Conservation (phyloP, 352 stramenopile species). For the Paralagenidium karlingii region DNA sequence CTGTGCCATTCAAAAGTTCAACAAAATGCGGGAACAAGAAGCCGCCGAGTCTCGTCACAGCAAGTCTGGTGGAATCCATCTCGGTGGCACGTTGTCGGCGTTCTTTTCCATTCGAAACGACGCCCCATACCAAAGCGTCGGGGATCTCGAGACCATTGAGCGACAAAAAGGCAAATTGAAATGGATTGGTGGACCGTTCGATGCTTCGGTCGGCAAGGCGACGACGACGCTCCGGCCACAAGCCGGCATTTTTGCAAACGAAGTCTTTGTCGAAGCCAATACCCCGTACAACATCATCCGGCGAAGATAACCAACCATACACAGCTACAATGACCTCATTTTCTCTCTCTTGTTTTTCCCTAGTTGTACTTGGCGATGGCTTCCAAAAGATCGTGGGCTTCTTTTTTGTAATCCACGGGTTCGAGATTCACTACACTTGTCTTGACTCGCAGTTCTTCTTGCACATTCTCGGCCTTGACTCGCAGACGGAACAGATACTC, state of each 20-base stretch:
- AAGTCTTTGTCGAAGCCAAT: slow-evolving; percentile 40
- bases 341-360: too few species aligned
- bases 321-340: too few species aligned
- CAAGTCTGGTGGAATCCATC: too few species aligned
- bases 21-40: slow-evolving; percentile 21
- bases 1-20: slow-evolving; percentile 46
- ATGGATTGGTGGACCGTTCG: slow-evolving; percentile 63
- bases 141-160: slow-evolving; percentile 33
- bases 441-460: slow-evolving; percentile 94
- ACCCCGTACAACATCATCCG: slow-evolving; percentile 42
- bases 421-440: slow-evolving; percentile 84
- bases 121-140: slow-evolving; percentile 40
- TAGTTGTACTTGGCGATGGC: slow-evolving; percentile 85
- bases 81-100: too few species aligned
- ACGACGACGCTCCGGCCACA: slow-evolving; percentile 28
- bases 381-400: slow-evolving; percentile 88
- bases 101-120: slow-evolving; percentile 80
- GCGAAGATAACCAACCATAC: too few species aligned
- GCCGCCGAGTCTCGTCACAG: slow-evolving; percentile 6
- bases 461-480: slow-evolving; percentile 94
- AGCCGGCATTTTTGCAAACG: slow-evolving; percentile 39
- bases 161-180: slow-evolving; percentile 47
- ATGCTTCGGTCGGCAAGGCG: slow-evolving; percentile 44
- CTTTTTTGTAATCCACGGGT: slow-evolving; percentile 88
- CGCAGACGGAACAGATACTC: slow-evolving; percentile 78